Percentiles rank a stretch among this genome's conserved stretches.
These are phyloP conservation scores for Naganishia sp. DNA, from an alignment of 1,284 basidiomycete species.

Conservation along the genomic window DNA sequence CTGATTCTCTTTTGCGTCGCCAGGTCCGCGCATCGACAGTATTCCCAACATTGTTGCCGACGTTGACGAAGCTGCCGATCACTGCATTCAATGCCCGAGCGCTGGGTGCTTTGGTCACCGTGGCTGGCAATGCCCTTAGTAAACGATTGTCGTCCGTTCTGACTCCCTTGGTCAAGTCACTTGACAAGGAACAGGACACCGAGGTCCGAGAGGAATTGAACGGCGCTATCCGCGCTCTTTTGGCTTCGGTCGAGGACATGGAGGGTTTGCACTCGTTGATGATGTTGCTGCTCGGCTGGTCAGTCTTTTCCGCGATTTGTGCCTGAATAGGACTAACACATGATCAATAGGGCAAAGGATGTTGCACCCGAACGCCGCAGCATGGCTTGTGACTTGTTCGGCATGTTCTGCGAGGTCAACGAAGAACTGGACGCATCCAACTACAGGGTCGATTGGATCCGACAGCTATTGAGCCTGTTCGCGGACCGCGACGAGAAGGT, in stretches of 20 bases:
- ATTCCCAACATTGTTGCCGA: conserved; percentile 97
- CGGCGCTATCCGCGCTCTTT: conserved; percentile 70
- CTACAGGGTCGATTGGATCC: conserved; percentile 92
- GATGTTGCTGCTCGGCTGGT: conserved; percentile 88
- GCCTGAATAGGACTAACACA: neutral
- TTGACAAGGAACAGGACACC: conserved; percentile 64
- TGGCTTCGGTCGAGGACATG: conserved; percentile 74
- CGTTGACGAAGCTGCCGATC: conserved; percentile 85
- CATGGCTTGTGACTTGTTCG: conserved; percentile 75
- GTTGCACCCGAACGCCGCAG: conserved; percentile 69
- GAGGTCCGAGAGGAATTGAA: conserved; percentile 72
- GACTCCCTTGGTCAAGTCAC: conserved; percentile 68
- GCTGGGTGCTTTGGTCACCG: conserved; percentile 83
- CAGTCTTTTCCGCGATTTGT: conserved; percentile 41
- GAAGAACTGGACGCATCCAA: conserved; percentile 71
- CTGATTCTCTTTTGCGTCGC: neutral
- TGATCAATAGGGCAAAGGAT: conserved; percentile 68
- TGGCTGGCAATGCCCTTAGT: conserved; percentile 87
- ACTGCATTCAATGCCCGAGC: conserved; percentile 95
- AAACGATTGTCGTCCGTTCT: conserved; percentile 75
- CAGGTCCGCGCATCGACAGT: conserved; percentile 88
- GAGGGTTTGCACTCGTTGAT: conserved; percentile 87
- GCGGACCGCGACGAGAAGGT: conserved; percentile 76
- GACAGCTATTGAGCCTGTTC: conserved; percentile 82
- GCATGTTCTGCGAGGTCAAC: conserved; percentile 77